A percentile compares a stretch with the other conserved stretches of the same genome.
Conservation (phyloP, 257 asterid species). For the Paulownia fortunei region DNA sequence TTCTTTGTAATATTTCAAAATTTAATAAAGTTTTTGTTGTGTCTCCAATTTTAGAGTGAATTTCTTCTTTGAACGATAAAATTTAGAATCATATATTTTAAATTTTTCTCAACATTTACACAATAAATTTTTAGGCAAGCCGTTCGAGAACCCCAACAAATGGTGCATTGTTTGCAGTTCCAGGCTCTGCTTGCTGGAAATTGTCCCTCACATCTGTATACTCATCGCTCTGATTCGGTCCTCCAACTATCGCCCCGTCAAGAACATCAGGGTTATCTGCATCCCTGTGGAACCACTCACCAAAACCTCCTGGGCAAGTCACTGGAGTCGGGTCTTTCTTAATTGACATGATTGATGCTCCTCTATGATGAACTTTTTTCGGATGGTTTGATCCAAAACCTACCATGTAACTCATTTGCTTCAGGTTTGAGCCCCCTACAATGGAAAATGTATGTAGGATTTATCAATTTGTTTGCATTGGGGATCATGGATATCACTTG, state of each 20-base stretch:
- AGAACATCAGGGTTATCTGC: conserved; percentile 61
- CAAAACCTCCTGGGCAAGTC: conserved; percentile 47
- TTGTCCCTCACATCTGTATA: conserved; percentile 46
- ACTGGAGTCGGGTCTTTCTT: conserved; percentile 38
- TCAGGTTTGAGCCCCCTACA: conserved; percentile 51
- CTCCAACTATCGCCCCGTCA: conserved; percentile 68
- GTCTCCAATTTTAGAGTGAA: too few species aligned
- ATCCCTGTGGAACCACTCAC: conserved; percentile 41
- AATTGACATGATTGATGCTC: conserved; percentile 58
- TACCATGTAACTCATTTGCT: conserved; percentile 55
- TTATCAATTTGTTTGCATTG: too few species aligned
- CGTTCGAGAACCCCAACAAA: conserved; percentile 61
- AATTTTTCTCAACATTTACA: too few species aligned
- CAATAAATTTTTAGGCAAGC: conserved; percentile 36
- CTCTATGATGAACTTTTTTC: conserved; percentile 50
- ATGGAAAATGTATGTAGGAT: too few species aligned
- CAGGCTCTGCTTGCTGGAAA: conserved; percentile 54
- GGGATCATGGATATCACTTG: too few species aligned
- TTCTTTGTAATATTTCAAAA: too few species aligned
- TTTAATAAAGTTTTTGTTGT: too few species aligned
- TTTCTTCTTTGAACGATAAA: too few species aligned
- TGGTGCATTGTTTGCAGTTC: conserved; percentile 54
- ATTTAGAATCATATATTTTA: too few species aligned
- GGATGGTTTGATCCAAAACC: conserved; percentile 58
- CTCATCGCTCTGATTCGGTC: conserved; percentile 47